phyloP scores from a whole-genome alignment of 2,329 filamentous ascomycete genomes.

The Paramyrothecium roridum region DNA sequence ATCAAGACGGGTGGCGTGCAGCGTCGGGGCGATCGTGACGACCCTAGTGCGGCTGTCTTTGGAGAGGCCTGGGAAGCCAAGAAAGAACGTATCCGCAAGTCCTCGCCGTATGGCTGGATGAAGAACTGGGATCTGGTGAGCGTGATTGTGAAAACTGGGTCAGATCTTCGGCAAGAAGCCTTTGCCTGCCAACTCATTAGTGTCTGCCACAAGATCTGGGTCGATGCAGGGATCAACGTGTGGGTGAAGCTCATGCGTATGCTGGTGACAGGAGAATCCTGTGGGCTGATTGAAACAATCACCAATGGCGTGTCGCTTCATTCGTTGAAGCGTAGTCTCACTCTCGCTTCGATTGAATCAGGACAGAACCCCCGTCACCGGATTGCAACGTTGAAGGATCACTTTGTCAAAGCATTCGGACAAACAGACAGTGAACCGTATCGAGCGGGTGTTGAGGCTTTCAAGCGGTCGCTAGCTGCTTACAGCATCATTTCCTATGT shows the following conservation, averaged over 20 bases:
- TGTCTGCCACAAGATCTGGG: conserved; percentile 79
- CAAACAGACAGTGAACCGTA: conserved; percentile 66
- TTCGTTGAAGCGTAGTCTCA: conserved; percentile 78
- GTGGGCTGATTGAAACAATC: conserved; percentile 82
- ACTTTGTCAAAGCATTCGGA: conserved; percentile 79
- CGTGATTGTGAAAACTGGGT: conserved; percentile 84
- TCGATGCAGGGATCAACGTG: conserved; percentile 70
- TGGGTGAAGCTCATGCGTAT: conserved; percentile 90
- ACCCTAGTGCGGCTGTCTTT: conserved; percentile 82
- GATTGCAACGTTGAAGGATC: conserved; percentile 77
- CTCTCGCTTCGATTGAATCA: conserved; percentile 69
- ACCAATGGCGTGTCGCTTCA: conserved; percentile 86
- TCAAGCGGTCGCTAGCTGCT: conserved; percentile 76
- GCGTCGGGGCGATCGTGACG: conserved; percentile 77
- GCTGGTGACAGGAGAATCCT: conserved; percentile 79
- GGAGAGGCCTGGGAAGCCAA: conserved; percentile 84
- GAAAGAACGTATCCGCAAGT: conserved; percentile 78
- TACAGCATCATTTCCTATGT: conserved; percentile 85
- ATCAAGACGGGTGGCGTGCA: conserved; percentile 82
- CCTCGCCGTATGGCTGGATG: conserved; percentile 84
- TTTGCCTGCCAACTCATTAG: conserved; percentile 83
- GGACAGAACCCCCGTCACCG: conserved; percentile 71
- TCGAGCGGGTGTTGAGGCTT: conserved; percentile 70
- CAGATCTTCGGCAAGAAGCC: conserved; percentile 78
- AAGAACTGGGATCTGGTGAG: conserved; percentile 86